A percentile compares a stretch with the other conserved stretches of the same genome.
These are phyloP conservation scores for Spathaspora sp. DNA, from an alignment of 805 yeast species.

Conservation along the genomic window DNA sequence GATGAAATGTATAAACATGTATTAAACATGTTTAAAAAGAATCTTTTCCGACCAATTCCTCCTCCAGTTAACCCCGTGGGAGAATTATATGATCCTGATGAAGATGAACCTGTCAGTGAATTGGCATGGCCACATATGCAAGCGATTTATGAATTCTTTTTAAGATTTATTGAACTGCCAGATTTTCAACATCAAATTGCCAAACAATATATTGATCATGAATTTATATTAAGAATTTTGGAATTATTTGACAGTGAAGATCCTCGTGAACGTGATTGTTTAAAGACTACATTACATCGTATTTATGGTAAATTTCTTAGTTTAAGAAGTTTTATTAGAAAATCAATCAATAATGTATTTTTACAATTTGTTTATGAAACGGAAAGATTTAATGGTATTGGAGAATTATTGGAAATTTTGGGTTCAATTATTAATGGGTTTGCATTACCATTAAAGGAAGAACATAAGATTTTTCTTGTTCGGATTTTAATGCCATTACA, in stretches of 20 bases:
- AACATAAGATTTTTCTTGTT: constrained; percentile 86
- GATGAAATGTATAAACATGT: constrained; percentile 89
- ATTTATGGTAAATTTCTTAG: constrained; percentile 93
- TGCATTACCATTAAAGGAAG: constrained; percentile 95
- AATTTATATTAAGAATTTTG: constrained; percentile 72
- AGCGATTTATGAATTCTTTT: constrained; percentile 88
- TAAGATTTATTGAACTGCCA: constrained; percentile 89
- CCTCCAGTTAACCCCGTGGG: constrained; percentile 98
- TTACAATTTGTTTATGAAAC: constrained; percentile 93
- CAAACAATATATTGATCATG: constrained; percentile 89
- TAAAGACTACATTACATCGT: constrained; percentile 92
- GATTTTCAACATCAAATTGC: constrained; percentile 93
- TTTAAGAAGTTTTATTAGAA: constrained; percentile 84
- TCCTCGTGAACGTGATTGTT: constrained; percentile 91
- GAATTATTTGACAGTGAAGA: constrained; percentile 96
- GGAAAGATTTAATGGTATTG: constrained; percentile 91
- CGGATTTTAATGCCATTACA: constrained; percentile 89
- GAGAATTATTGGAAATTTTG: constrained; percentile 88
- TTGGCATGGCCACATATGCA: constrained; percentile 99
- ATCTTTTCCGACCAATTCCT: constrained; percentile 92
- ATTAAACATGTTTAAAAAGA: constrained; percentile 82
- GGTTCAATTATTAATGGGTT: constrained; percentile 97
- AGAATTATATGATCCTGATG: constrained; percentile 95
- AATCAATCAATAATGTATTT: constrained; percentile 88
- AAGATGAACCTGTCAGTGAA: constrained; percentile 95